Evolutionary conservation across 768 basidiomycete species (phyloP).

Genomic region (Mycena alexandri): DNA sequence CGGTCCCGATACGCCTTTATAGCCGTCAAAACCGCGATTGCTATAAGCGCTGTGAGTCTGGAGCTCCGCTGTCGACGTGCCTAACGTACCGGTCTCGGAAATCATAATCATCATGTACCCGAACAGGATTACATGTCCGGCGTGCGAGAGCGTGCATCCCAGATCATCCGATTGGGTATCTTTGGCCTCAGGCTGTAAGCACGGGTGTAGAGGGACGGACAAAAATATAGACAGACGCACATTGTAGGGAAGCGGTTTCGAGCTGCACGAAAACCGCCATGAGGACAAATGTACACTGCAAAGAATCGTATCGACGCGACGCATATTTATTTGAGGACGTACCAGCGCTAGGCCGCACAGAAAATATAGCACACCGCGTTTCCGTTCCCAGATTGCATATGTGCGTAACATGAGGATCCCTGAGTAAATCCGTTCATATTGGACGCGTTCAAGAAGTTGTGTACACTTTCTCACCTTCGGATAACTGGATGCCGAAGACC

Average conservation of each 20-base stretch:
- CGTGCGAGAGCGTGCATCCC: conserved; percentile 50
- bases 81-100: conserved; percentile 56
- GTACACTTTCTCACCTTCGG: conserved; percentile 46
- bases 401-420: conserved; percentile 58
- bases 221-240: conserved; percentile 39
- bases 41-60: conserved; percentile 40
- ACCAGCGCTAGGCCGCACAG: conserved; percentile 46
- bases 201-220: not conserved
- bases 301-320: not conserved
- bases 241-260: conserved; percentile 51
- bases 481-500: conserved; percentile 51
- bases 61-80: not conserved
- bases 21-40: conserved; percentile 52
- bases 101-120: conserved; percentile 54
- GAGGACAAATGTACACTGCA: conserved; percentile 49
- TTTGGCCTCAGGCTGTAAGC: conserved; percentile 6
- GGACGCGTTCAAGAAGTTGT: not conserved
- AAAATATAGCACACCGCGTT: conserved; percentile 48
- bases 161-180: conserved; percentile 24
- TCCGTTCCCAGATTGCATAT: conserved; percentile 59
- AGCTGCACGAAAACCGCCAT: conserved; percentile 48
- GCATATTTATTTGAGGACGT: conserved; percentile 12
- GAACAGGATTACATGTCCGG: conserved; percentile 53
- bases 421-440: conserved; percentile 25
- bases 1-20: conserved; percentile 54